phyloP scores from a whole-genome alignment of 306 rosid genomes.

The Cucurbita pepo region DNA sequence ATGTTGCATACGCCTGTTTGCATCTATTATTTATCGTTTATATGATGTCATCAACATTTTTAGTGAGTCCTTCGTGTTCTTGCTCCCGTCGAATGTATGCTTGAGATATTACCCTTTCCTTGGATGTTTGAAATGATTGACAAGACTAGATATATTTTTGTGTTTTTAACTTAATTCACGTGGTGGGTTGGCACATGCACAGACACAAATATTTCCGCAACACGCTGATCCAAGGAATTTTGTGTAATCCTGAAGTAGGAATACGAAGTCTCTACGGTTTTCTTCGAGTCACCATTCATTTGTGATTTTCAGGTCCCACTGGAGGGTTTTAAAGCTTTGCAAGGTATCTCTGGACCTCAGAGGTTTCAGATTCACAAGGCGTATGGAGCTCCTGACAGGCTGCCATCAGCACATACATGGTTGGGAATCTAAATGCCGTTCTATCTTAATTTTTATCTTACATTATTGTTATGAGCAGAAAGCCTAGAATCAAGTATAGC shows the following conservation, averaged over 20 bases:
- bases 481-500: not conserved
- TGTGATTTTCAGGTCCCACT: constrained; percentile 71
- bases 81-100: not conserved
- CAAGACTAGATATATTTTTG: not conserved
- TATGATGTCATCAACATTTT: not conserved
- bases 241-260: not conserved
- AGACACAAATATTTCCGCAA: too few species aligned
- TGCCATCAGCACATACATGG: constrained; percentile 99
- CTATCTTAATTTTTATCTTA: not conserved
- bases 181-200: not conserved
- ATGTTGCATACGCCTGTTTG: not conserved
- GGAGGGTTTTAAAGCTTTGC: constrained; percentile 96
- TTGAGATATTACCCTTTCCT: not conserved
- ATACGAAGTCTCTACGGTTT: not conserved
- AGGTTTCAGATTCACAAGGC: constrained; percentile 99
- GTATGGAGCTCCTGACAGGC: constrained; percentile 90
- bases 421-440: constrained; percentile 9
- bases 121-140: not conserved
- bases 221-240: not conserved
- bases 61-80: not conserved
- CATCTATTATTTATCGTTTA: not conserved
- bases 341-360: constrained; percentile 97
- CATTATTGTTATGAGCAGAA: not conserved
- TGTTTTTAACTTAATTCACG: not conserved
- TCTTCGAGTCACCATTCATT: not conserved